Base-by-base conservation (phyloP, 192 early-diverging fungal species). In the Dissophora globulifera region DNA sequence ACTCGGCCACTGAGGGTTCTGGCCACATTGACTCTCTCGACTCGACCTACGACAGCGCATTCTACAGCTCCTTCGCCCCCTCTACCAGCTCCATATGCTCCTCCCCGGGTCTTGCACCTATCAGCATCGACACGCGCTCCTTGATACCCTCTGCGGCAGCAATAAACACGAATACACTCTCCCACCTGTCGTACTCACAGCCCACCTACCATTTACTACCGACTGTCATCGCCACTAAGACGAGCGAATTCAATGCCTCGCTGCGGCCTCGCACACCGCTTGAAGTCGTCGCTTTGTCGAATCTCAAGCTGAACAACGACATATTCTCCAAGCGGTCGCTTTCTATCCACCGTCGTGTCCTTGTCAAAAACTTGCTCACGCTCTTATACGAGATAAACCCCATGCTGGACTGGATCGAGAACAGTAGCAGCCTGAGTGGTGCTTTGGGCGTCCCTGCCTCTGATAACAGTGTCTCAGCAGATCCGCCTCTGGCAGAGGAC, bases 231-330 rank as follows among this genome's bases (percentile, higher is more conserved):
- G 35, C 35, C 8, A 30, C 27, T 9, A 23, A 40, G 13, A 12
- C 48, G 6, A 57, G 42, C 16, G 15, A 43, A 15, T 67, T 45
- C 35, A 57, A 48, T 51, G 42, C 65, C 26, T 56, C 53, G 8
- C 65, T 67, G 20, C 35, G 54, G 13, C 30, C 45, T 2, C 46
- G 33, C 4, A 51, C 51, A 1, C 59, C 59, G 3, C 40, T 57
- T 17, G 45, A 71, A n/a, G 50, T 71, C 12, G 51, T 71, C 31
- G 51, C 30, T 23, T 47, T 71, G 25, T 71, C 69, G 19, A 71
- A 71, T 53, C 22, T 41, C 42, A 71, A 71, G 31, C 53, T 71
- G 23, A 71, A 71, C 53, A 71, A 50, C 29, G 69, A 71, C 43
- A 43, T 71, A 1, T 62, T 62, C 25, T 71, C 69, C 5, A 19